Evolutionary conservation across 2,329 filamentous ascomycete genomes (phyloP).

Genomic region (Paraphaeosphaeria minitans): DNA sequence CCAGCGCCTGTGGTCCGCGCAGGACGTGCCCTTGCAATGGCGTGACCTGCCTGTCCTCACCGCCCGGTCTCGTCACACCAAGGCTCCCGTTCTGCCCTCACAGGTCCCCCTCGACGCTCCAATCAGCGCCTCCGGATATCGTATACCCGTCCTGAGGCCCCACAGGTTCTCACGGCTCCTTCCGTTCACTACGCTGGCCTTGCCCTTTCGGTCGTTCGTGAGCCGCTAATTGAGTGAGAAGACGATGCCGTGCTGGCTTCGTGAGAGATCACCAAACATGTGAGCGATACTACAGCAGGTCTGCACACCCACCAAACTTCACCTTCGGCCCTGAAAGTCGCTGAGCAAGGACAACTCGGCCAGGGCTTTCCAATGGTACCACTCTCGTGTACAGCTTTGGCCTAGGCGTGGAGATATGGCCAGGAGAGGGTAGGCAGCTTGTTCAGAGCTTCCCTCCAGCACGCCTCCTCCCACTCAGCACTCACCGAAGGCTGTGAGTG

Average conservation of each 20-base stretch:
- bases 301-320: conserved; percentile 21
- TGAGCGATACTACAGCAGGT: conserved; percentile 19
- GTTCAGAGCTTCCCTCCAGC: conserved; percentile 7
- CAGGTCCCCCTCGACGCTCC: not conserved
- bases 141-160: not conserved
- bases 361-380: conserved; percentile 23
- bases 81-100: not conserved
- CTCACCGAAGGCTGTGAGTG: not conserved
- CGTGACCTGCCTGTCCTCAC: not conserved
- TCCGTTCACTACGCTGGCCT: not conserved
- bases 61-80: not conserved
- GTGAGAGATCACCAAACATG: conserved; percentile 21
- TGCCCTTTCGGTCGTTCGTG: not conserved
- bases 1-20: not conserved
- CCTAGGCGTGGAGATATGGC: conserved; percentile 10
- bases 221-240: conserved; percentile 1
- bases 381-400: conserved; percentile 7
- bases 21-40: not conserved
- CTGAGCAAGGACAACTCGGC: conserved; percentile 27
- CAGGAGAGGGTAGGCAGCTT: conserved; percentile 4
- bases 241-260: conserved; percentile 6
- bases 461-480: not conserved
- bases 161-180: not conserved
- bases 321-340: conserved; percentile 1
- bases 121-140: not conserved